phyloP scores from a whole-genome alignment of 2,329 filamentous ascomycete species.

The Cladophialophora exuberans region DNA sequence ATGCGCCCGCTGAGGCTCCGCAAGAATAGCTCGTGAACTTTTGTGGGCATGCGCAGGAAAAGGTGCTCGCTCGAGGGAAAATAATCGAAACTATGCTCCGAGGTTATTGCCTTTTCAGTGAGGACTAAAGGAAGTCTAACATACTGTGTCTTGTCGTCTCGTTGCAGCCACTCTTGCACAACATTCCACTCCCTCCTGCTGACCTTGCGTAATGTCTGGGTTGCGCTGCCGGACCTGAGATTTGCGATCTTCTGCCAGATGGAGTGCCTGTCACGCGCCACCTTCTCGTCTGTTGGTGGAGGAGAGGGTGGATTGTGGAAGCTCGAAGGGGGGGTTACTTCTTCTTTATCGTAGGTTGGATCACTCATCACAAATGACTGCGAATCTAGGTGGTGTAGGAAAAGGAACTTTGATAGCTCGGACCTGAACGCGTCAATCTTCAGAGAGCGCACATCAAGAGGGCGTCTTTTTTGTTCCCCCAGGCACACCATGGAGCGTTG shows the following conservation, averaged over 20 bases:
- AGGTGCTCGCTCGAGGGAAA: constrained; percentile 17
- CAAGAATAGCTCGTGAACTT: constrained; percentile 13
- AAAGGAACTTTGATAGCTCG: constrained; percentile 10
- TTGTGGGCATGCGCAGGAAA: constrained; percentile 13
- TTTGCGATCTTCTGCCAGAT: constrained; percentile 6
- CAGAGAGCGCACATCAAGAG: constrained; percentile 7
- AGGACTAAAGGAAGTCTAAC: background rate
- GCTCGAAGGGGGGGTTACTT: constrained; percentile 13
- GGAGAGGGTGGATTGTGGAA: constrained; percentile 8
- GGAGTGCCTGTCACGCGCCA: background rate
- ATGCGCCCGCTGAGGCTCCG: constrained; percentile 13
- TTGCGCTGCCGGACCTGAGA: constrained; percentile 1
- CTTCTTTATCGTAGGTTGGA: constrained; percentile 1
- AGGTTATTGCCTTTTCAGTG: background rate
- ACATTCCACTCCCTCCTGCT: constrained; percentile 2
- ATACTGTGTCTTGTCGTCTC: constrained; percentile 22
- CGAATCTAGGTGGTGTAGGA: too few species aligned
- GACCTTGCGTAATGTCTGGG: constrained; percentile 9
- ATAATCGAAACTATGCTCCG: constrained; percentile 17
- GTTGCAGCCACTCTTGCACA: constrained; percentile 4
- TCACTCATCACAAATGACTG: background rate
- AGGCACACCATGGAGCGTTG: constrained; percentile 1
- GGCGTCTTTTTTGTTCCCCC: constrained; percentile 4
- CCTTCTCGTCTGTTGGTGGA: constrained; percentile 20
- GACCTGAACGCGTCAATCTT: constrained; percentile 2